Conservation (phyloP, 2,329 filamentous ascomycete genomes). For the Aspergillus tamarii region DNA sequence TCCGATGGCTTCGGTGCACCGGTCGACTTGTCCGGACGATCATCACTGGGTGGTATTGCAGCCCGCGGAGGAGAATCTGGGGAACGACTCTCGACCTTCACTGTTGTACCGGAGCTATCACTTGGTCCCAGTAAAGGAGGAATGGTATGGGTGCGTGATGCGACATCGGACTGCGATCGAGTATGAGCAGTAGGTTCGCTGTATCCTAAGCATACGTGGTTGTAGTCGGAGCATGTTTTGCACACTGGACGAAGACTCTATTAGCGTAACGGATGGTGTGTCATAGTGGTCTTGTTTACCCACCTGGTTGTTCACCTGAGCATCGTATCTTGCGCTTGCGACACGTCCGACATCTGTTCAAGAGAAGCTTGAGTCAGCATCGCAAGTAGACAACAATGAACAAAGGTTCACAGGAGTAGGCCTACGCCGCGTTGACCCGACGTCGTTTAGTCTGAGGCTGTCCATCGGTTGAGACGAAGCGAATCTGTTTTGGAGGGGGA, state of each 20-base stretch:
- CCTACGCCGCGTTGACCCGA: conserved; percentile 77
- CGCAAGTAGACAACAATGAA: conserved; percentile 17
- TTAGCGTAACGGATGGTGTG: conserved; percentile 3
- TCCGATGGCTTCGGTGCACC: conserved; percentile 20
- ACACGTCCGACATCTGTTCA: conserved; percentile 68
- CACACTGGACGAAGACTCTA: conserved; percentile 49
- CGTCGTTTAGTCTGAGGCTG: conserved; percentile 78
- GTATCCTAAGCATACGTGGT: conserved; percentile 71
- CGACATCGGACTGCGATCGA: conserved; percentile 36
- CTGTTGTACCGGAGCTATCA: conserved; percentile 22
- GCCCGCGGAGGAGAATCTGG: conserved; percentile 26
- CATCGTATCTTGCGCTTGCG: conserved; percentile 76
- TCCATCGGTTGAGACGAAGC: conserved; percentile 81
- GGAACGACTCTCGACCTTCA: conserved; percentile 31
- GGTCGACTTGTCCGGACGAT: conserved; percentile 18
- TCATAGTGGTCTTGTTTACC: conserved; percentile 5
- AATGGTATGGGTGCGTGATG: conserved; percentile 27
- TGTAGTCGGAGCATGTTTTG: conserved; percentile 73
- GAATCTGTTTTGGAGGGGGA: conserved; percentile 55
- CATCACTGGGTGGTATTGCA: conserved; percentile 11
- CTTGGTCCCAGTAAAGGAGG: conserved; percentile 21
- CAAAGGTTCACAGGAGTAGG: conserved; percentile 6
- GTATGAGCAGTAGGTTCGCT: conserved; percentile 49
- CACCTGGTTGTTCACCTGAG: conserved; percentile 69
- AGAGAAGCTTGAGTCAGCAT: conserved; percentile 1